Percentiles rank a stretch among this genome's conserved stretches.
Evolutionary conservation across 768 basidiomycete genomes (phyloP).

Genomic region (Hemileccinum rubropunctum): DNA sequence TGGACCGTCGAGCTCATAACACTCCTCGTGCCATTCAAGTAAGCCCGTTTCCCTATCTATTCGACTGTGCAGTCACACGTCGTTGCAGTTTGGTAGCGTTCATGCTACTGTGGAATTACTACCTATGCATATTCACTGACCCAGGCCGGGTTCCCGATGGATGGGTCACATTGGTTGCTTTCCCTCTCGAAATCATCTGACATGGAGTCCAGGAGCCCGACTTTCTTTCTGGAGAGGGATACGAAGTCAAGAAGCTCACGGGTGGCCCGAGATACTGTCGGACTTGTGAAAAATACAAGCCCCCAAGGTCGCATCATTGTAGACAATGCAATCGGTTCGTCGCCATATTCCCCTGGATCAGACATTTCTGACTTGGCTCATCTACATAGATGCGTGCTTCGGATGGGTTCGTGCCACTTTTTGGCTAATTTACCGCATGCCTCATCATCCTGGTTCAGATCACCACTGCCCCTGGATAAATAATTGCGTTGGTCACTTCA

Average conservation of each 20-base stretch:
- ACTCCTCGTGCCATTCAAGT: conserved; percentile 93
- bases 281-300: conserved; percentile 81
- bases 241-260: conserved; percentile 89
- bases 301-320: conserved; percentile 92
- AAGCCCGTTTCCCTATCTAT: conserved; percentile 24
- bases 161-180: conserved; percentile 56
- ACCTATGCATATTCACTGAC: conserved; percentile 74
- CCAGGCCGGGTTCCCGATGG: conserved; percentile 77
- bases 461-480: conserved; percentile 94
- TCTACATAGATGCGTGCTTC: conserved; percentile 76
- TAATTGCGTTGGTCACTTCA: conserved; percentile 92
- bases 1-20: conserved; percentile 70
- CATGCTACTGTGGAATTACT: conserved; percentile 87
- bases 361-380: conserved; percentile 1
- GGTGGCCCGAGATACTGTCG: conserved; percentile 84
- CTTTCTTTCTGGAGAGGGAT: conserved; percentile 58
- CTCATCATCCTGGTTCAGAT: conserved; percentile 42
- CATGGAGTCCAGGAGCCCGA: conserved; percentile 57
- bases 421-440: neutral
- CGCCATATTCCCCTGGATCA: neutral
- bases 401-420: conserved; percentile 65
- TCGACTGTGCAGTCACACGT: conserved; percentile 10
- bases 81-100: conserved; percentile 61
- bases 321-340: conserved; percentile 77
- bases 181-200: conserved; percentile 5